A percentile compares a stretch with the other conserved stretches of the same genome.
phyloP scores from a whole-genome alignment of 371 early-diverging fungal species.

The Parasitella parasitica region DNA sequence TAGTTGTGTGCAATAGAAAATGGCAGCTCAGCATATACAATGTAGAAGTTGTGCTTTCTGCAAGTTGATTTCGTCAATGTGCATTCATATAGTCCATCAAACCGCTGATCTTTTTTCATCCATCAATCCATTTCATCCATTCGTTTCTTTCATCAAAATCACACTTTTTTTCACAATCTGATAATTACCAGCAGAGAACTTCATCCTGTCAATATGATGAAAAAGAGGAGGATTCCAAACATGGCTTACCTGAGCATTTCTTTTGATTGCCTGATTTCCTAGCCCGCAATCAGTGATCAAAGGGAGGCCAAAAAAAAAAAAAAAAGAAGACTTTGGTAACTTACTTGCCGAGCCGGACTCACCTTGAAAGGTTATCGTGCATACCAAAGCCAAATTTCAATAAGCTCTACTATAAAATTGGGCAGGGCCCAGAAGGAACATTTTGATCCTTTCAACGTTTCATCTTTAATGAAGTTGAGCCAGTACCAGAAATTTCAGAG shows the following conservation, averaged over 20 bases:
- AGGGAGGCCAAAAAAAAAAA: too few relatives aligned
- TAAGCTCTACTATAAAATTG: too few relatives aligned
- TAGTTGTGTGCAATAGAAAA: not conserved
- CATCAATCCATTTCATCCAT: constrained; percentile 20
- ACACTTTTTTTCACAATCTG: not conserved
- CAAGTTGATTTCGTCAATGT: not conserved
- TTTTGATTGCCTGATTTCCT: constrained; percentile 11
- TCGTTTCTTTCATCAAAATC: constrained; percentile 6
- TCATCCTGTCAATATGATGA: constrained; percentile 32
- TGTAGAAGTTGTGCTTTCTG: too few relatives aligned
- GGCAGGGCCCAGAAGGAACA: too few relatives aligned
- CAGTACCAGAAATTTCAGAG: too few relatives aligned
- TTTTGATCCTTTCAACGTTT: too few relatives aligned
- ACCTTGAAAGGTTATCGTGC: too few relatives aligned
- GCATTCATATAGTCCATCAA: not conserved
- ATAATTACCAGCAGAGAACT: constrained; percentile 38
- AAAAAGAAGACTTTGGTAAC: too few relatives aligned
- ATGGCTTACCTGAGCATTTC: constrained; percentile 10
- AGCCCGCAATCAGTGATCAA: too few relatives aligned
- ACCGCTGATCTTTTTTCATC: not conserved
- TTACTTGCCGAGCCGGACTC: not conserved
- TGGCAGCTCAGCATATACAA: too few relatives aligned
- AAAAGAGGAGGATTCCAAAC: constrained; percentile 22
- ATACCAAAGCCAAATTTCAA: too few relatives aligned
- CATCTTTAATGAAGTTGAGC: too few relatives aligned